These are phyloP conservation scores for Calonectria leucothoes DNA, from an alignment of 2,329 filamentous ascomycete species.

Conservation along the genomic window DNA sequence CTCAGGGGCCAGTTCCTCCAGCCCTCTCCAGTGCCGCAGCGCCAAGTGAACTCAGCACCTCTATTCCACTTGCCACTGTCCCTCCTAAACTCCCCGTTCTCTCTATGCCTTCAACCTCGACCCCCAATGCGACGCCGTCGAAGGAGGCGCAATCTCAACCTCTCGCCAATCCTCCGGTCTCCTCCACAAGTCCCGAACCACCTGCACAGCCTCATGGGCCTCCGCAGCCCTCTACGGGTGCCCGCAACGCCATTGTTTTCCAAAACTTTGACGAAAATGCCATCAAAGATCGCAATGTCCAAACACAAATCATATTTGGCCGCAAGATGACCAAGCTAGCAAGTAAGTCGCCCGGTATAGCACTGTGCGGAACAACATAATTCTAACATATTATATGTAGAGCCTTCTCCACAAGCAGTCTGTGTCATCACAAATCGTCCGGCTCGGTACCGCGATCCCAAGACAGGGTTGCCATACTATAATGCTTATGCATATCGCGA, in stretches of 20 bases:
- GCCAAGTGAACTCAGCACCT: constrained; percentile 29
- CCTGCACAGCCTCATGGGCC: constrained; percentile 32
- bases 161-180: constrained; percentile 10
- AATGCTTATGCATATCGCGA: constrained; percentile 85
- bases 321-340: constrained; percentile 68
- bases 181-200: constrained; percentile 20
- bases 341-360: constrained; percentile 54
- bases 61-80: constrained; percentile 10
- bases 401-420: constrained; percentile 63
- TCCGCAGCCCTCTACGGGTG: constrained; percentile 52
- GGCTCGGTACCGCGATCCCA: constrained; percentile 86
- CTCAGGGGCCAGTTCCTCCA: constrained; percentile 42
- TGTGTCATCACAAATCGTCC: constrained; percentile 88
- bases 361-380: background rate
- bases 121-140: background rate
- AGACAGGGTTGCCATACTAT: constrained; percentile 84
- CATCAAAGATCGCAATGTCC: constrained; percentile 66
- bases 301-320: constrained; percentile 70
- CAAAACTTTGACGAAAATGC: constrained; percentile 70
- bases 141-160: constrained; percentile 22
- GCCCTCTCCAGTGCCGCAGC: constrained; percentile 30
- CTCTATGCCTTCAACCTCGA: constrained; percentile 1
- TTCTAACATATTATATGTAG: constrained; percentile 44
- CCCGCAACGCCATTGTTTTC: constrained; percentile 68
- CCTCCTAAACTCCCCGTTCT: constrained; percentile 2